Evolutionary conservation across 495 filamentous ascomycete genomes (phyloP).

Genomic region (Geoglossum glabrum): DNA sequence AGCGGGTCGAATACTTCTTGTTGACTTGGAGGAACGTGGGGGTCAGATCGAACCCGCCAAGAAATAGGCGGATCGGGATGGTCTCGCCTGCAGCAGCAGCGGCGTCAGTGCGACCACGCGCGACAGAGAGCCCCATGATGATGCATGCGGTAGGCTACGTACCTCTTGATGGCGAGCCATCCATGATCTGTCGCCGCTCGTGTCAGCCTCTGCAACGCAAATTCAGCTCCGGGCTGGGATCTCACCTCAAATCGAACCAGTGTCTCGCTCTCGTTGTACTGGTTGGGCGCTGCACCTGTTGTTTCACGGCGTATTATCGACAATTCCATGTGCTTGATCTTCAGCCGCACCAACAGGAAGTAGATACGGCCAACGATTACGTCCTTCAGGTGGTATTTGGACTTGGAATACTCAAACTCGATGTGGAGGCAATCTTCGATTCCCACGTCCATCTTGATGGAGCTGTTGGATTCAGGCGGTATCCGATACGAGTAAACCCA

Average conservation of each 20-base stretch:
- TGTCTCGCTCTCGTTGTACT: constrained; percentile 99
- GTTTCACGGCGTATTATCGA: constrained; percentile 95
- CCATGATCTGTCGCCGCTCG: constrained; percentile 62
- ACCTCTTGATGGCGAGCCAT: constrained; percentile 88
- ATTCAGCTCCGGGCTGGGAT: not conserved
- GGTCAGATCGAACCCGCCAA: constrained; percentile 93
- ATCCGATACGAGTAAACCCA: constrained; percentile 99
- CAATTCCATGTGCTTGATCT: constrained; percentile 99
- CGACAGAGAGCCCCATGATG: not conserved
- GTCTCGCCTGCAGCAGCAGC: constrained; percentile 47
- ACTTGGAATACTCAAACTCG: constrained; percentile 98
- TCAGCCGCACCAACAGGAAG: constrained; percentile 90
- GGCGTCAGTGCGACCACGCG: not conserved
- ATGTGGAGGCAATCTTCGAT: constrained; percentile 99
- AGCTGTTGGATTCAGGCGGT: constrained; percentile 91
- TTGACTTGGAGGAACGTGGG: constrained; percentile 99
- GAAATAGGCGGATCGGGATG: constrained; percentile 92
- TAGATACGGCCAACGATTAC: constrained; percentile 98
- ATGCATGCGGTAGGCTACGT: constrained; percentile 9
- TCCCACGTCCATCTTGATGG: constrained; percentile 99
- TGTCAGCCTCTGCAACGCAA: not conserved
- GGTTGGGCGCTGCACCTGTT: constrained; percentile 95
- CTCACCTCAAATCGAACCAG: constrained; percentile 86
- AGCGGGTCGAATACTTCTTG: constrained; percentile 98
- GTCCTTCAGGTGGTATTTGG: constrained; percentile 97